These are phyloP conservation scores for Colletotrichum sp. DNA, from an alignment of 2,329 filamentous ascomycete species.

Conservation along the genomic window DNA sequence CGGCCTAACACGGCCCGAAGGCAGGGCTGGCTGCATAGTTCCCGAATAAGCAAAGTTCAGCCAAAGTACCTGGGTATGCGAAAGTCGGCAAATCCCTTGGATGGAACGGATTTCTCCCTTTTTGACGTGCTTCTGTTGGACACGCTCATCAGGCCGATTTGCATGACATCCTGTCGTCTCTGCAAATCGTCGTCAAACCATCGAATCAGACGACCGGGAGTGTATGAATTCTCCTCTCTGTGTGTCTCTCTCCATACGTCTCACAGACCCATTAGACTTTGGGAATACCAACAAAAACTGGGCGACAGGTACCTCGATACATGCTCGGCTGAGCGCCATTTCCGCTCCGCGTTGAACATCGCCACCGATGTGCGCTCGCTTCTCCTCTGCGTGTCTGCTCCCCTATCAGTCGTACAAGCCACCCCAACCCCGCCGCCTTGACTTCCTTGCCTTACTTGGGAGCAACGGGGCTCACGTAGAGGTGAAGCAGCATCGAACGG, in stretches of 20 bases:
- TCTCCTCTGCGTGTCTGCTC: too few species aligned
- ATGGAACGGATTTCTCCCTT: not conserved
- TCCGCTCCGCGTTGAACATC: too few species aligned
- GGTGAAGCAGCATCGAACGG: not conserved
- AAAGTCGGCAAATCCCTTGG: not conserved
- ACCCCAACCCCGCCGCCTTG: not conserved
- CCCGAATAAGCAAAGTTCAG: not conserved
- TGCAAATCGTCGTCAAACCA: not conserved
- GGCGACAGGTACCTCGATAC: too few species aligned
- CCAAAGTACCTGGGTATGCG: not conserved
- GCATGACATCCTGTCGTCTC: not conserved
- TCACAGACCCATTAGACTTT: not conserved
- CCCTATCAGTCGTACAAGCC: not conserved
- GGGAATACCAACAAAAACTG: not conserved
- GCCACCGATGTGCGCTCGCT: too few species aligned
- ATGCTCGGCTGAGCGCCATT: too few species aligned
- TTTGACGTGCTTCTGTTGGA: accelerated
- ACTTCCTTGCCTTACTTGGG: too few species aligned
- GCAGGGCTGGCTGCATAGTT: not conserved
- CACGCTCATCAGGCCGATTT: not conserved
- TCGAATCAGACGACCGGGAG: not conserved
- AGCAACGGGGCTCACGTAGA: too few species aligned
- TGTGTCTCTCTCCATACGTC: not conserved
- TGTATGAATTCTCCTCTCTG: too few species aligned
- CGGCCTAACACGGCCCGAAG: not conserved